Base-by-base conservation (phyloP, 2,329 filamentous ascomycete genomes). In the Neocucurbitaria cava region DNA sequence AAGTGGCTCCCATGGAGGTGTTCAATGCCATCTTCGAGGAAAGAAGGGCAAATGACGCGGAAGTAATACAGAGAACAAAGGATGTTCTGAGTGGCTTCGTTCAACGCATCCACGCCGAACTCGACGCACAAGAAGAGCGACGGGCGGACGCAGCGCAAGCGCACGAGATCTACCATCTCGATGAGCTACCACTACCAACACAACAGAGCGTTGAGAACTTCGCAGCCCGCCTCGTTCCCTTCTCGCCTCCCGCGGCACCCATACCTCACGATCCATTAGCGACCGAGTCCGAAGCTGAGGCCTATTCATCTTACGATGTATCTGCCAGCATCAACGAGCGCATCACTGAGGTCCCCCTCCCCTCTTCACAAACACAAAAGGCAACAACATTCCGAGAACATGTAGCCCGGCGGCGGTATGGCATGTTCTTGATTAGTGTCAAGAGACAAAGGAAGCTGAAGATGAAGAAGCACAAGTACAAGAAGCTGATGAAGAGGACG, bases 391-490 rank as follows among this genome's bases (percentile, higher is more conserved):
- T 67, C 43, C 62, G 64, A 17, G 54, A 67, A 41, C 65, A 68
- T 17, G 61, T 67, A 30, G 54, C 54, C 33, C 58, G 54, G 43
- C 75, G 49, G 47, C 74, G 68, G 67, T 70, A 58, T 71, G 69
- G 76, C 56, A 93, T 96, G 89, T 80, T 88, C 57, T 86, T 92
- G 61, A 92, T 99, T 74, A 96, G 91, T 73, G 94, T 97, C 66
- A 92, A 89, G 83, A 85, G 95, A 77, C 92, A 96, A 79, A 84
- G 92, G 73, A 96, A 95, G 81, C 81, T 97, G 72, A 96, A 92
- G 87, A 99, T 99, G 93, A 99, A 99, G 90, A 99, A 98, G 87
- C 94, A 98, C 86, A 99, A 99, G 88, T 96, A 96, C 80, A 98
- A 97, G 92, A 99, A 99, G 87, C 83, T 98, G 66, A 92, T 96